Base-by-base conservation (phyloP, 2,329 filamentous ascomycete species). In the Aspergillus fischeri region DNA sequence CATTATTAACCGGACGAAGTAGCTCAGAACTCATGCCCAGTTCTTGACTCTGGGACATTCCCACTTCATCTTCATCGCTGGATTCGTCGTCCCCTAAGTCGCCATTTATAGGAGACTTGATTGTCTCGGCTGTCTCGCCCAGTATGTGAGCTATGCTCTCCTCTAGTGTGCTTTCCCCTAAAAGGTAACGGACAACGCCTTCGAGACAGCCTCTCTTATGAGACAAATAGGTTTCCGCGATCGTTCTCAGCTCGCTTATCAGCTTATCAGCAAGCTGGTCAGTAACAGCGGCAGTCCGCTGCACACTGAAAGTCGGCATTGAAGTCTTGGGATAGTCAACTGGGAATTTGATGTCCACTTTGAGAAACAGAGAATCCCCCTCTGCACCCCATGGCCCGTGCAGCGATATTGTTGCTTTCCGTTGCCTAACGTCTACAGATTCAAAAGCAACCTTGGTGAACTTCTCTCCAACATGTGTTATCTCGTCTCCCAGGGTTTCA, bases 11-110 rank as follows among this genome's bases (percentile, higher is more conserved):
- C 9, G 78, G 77, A 49, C 79, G 78, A 60, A 84, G 77, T 21
- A 80, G 71, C 56, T 81, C 81, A 56, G 81, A 79, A 59, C 80
- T 78, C 69, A 77, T 73, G 27, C 77, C 77, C 53, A 81, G 63
- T 44, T 77, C 75, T 55, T 78, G 74, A 24, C 70, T 75, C 54
- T 76, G 73, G 56, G 71, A 71, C 67, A 75, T 60, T 17, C 75
- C 73, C 54, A 78, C 70, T 56, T 92, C 90, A 62, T 92, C 90
- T 59, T 91, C 88, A 60, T 91, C 88, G 65, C 90, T 95, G 3
- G 91, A 97, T 63, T 90, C 93, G 62, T 94, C 91, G 56, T 90
- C 89, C 29, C 74, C 77, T 41, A 79, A 55, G 49, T 70, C 68
- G 20, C 70, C 70, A 51, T 77, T 70, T 55, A 75, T 61, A 14